A percentile compares a stretch with the other conserved stretches of the same genome.
Evolutionary conservation across 768 basidiomycete species (phyloP).

Genomic region (Sarcomyxa edulis): DNA sequence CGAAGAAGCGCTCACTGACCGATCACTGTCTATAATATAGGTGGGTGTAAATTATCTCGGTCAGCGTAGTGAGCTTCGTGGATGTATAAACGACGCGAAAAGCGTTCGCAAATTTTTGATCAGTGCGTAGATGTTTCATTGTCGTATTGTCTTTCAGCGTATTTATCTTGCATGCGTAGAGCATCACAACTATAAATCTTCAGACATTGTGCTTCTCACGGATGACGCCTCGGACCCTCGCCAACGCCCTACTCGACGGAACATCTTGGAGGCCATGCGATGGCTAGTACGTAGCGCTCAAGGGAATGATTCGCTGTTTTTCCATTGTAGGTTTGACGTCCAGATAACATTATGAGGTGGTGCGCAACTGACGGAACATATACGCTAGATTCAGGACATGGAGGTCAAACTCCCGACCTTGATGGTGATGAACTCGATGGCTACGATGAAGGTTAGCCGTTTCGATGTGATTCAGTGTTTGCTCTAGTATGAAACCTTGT

Average conservation of each 20-base stretch:
- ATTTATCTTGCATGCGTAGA: too few relatives aligned
- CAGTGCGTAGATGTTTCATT: conserved; percentile 27
- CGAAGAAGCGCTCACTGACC: too few relatives aligned
- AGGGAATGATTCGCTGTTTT: conserved; percentile 70
- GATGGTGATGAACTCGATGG: conserved; percentile 81
- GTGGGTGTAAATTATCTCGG: conserved; percentile 81
- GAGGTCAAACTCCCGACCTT: conserved; percentile 80
- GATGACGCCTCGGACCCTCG: conserved; percentile 49
- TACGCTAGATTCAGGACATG: conserved; percentile 93
- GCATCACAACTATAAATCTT: conserved; percentile 46
- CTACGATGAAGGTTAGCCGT: conserved; percentile 75
- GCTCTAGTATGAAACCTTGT: too few relatives aligned
- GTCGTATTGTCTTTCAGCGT: not conserved
- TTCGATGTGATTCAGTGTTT: too few relatives aligned
- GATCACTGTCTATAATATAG: conserved; percentile 30
- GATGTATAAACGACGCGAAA: conserved; percentile 79
- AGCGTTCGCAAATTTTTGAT: conserved; percentile 67
- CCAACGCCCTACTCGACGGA: conserved; percentile 36
- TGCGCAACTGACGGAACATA: too few relatives aligned
- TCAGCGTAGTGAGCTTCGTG: conserved; percentile 54
- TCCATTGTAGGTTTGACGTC: conserved; percentile 66
- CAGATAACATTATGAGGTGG: too few relatives aligned
- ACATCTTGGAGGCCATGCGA: conserved; percentile 44
- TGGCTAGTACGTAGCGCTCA: conserved; percentile 66
- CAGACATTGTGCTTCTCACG: conserved; percentile 66